Evolutionary conservation across 2,329 filamentous ascomycete species (phyloP).

Genomic region (Cryoendolithus antarcticus): DNA sequence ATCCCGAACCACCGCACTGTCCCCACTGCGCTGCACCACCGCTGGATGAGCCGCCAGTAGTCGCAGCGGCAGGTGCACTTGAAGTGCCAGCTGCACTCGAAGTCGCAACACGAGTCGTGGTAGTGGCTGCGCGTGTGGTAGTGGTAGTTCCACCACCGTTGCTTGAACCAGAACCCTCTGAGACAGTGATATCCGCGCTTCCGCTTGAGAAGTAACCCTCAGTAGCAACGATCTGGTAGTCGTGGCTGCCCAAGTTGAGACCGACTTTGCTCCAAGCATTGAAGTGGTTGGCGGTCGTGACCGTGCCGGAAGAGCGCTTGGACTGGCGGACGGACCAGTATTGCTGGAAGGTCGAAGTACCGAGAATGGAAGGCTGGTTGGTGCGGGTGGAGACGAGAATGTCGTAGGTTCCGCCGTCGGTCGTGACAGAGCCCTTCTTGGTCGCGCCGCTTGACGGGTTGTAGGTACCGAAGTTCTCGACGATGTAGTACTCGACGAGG

Average conservation of each 20-base stretch:
- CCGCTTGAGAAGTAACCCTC: constrained; percentile 33
- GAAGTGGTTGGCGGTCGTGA: constrained; percentile 18
- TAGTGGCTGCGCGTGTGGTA: not conserved
- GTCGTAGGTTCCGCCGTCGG: constrained; percentile 42
- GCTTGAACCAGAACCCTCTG: constrained; percentile 4
- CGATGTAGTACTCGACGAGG: constrained; percentile 45
- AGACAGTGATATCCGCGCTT: constrained; percentile 25
- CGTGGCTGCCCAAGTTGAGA: constrained; percentile 18
- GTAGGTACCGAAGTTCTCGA: constrained; percentile 39
- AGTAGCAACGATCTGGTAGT: constrained; percentile 32
- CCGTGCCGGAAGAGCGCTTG: constrained; percentile 20
- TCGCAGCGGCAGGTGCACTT: not conserved
- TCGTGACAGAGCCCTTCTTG: constrained; percentile 36
- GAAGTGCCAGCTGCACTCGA: not conserved
- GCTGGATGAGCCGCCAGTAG: constrained; percentile 1
- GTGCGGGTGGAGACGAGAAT: constrained; percentile 35
- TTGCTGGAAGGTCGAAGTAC: constrained; percentile 30
- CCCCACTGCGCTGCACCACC: constrained; percentile 2
- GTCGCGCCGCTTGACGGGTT: constrained; percentile 38
- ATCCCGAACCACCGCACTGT: constrained; percentile 12
- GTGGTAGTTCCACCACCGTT: not conserved
- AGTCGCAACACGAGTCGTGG: constrained; percentile 1
- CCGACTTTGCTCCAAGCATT: constrained; percentile 14
- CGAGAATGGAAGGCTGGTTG: constrained; percentile 29
- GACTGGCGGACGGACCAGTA: constrained; percentile 30